Evolutionary conservation across 1,284 basidiomycete species (phyloP), one percentile per base, ranked within the genome.

Genomic region (Rhodofomes roseus): DNA sequence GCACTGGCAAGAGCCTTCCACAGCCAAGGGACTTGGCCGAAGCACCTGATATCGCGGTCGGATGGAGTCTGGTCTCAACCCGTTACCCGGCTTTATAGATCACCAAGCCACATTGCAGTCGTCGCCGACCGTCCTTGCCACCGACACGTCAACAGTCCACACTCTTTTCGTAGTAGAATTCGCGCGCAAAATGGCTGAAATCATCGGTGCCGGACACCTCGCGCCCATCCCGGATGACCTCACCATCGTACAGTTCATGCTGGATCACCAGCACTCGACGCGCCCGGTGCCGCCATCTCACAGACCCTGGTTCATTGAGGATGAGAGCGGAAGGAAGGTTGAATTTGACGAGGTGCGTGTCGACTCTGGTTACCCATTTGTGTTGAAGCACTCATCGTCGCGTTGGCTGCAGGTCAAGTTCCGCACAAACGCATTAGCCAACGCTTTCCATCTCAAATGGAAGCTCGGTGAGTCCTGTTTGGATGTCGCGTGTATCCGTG

Each of bases 201-300:
- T 86, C 60, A 71, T 70, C 48, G 76, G 76, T 23, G 72, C 75
- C 25, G 62, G 69, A 40, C 65, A 65, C 54, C 71, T 85, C 36
- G 78, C 79, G 6, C 64, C 65, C 60, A 83, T 89, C 57, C 89
- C 89, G 9, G 86, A 89, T 66, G 75, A 90, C 72, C 70, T 90
- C 55, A 85, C 84, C 12, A 77, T 90, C 20, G 81, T 86, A 2
- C 90, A 92, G 71, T 91, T 92, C 71, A 78, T 90, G 44, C 79
- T 90, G 29, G 84, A 87, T 61, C 70, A 72, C 16, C 70, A 79
- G 37, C 79, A 83, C 54, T 77, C 82, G 0, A 62, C 73, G 22
- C 77, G 83, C 27, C 88, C 88, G 0, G 61, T 68, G 16, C 64
- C 65, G 31, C 64, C 37, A 54, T 54, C 62, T 29, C 23, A 55